Conservation (phyloP, 768 basidiomycete species). For the Suillus paluster region DNA sequence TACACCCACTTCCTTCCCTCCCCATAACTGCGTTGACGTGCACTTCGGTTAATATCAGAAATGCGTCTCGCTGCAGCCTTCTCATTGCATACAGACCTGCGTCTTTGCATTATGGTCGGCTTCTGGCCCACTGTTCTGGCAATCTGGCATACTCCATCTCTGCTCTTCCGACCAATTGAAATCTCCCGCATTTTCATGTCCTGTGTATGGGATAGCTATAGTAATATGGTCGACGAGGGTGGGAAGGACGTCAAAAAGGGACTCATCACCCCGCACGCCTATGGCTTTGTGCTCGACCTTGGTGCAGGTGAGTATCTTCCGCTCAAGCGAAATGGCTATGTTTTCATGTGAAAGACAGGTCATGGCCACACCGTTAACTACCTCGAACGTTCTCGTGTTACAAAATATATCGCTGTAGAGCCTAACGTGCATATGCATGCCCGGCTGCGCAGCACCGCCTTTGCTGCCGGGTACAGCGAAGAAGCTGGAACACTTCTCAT, state of each 20-base stretch:
- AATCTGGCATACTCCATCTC: constrained; percentile 43
- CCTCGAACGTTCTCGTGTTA: constrained; percentile 56
- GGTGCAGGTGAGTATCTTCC: constrained; percentile 56
- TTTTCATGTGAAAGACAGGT: constrained; percentile 40
- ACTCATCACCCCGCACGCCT: constrained; percentile 58
- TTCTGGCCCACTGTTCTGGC: constrained; percentile 51
- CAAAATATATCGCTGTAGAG: constrained; percentile 73
- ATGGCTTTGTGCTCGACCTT: constrained; percentile 67
- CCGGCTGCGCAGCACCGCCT: constrained; percentile 53
- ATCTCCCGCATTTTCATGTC: constrained; percentile 63
- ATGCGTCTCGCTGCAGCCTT: background rate
- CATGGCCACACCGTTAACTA: constrained; percentile 68
- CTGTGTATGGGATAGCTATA: constrained; percentile 59
- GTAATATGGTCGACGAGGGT: constrained; percentile 49
- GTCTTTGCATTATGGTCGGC: constrained; percentile 40
- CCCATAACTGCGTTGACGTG: background rate
- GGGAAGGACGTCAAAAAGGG: constrained; percentile 44
- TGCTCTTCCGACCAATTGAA: constrained; percentile 48
- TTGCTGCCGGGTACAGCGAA: constrained; percentile 56
- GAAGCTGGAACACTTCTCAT: constrained; percentile 57
- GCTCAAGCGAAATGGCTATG: background rate
- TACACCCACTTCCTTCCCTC: background rate
- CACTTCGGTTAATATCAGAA: background rate
- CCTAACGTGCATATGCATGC: constrained; percentile 71
- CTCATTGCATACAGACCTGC: constrained; percentile 40